Percentiles rank a stretch among this genome's conserved stretches.
phyloP scores from a whole-genome alignment of 768 basidiomycete species.

The Xerocomellus dryophilus region DNA sequence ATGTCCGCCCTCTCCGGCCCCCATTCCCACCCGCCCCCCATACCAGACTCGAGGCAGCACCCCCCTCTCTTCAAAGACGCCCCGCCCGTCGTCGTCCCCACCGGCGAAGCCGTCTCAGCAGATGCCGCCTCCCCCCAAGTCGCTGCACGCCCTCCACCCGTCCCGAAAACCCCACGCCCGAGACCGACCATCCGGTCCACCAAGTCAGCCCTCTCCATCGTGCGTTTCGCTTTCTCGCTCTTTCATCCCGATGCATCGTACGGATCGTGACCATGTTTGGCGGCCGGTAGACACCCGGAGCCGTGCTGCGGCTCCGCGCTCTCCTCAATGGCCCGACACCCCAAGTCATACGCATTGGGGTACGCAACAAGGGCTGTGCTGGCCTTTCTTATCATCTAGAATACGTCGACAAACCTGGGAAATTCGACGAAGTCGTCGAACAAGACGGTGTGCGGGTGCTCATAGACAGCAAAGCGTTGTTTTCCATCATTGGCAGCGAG shows the following conservation, averaged over 20 bases:
- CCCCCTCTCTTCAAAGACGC: slow-evolving; percentile 38
- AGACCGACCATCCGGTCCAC: slow-evolving; percentile 64
- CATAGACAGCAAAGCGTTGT: slow-evolving; percentile 95
- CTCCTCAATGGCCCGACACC: slow-evolving; percentile 82
- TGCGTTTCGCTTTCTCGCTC: slow-evolving; percentile 31
- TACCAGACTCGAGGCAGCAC: slow-evolving; percentile 17
- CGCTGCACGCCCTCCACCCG: slow-evolving; percentile 67
- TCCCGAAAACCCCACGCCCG: slow-evolving; percentile 60
- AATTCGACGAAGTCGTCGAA: slow-evolving; percentile 94
- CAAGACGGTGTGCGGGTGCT: slow-evolving; percentile 93
- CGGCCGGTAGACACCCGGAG: slow-evolving; percentile 64
- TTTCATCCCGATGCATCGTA: not conserved
- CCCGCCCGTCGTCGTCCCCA: slow-evolving; percentile 52
- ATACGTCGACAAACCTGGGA: slow-evolving; percentile 85
- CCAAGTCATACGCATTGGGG: slow-evolving; percentile 90
- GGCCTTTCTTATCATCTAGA: slow-evolving; percentile 84
- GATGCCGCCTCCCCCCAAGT: slow-evolving; percentile 69
- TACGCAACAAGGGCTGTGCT: slow-evolving; percentile 97
- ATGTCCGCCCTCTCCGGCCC: slow-evolving; percentile 56
- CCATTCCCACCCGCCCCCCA: slow-evolving; percentile 25
- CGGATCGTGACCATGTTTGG: not conserved
- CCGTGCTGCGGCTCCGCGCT: slow-evolving; percentile 67
- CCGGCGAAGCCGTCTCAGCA: slow-evolving; percentile 44
- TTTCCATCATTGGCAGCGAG: slow-evolving; percentile 96
- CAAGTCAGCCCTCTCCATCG: slow-evolving; percentile 77